Evolutionary conservation across 805 yeast genomes (phyloP), one percentile per base, ranked within the genome.

Genomic region (Barnettozyma californica): DNA sequence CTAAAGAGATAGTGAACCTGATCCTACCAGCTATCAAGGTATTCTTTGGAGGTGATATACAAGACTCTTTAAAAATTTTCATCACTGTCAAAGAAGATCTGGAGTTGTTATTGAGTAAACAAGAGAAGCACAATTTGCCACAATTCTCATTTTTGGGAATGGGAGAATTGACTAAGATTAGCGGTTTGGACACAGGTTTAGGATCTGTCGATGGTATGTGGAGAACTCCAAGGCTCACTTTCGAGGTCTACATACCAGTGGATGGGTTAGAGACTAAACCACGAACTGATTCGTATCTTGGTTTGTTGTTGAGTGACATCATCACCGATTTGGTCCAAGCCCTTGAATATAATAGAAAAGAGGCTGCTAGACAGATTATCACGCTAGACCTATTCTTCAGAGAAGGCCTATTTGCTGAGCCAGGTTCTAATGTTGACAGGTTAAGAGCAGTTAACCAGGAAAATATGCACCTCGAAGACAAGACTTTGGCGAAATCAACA

Each of bases 291-390:
- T 60, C 80, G 2, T 77, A 78, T 50, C 74, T 73, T 20, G 81
- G 84, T 1, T 68, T 87, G 47, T 62, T 92, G 23, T 72, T 90
- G 55, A 79, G 87, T 53, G 98, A 94, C 61, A 69, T 87, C 31
- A 73, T 83, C 33, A 76, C 77, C 44, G 97, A 92, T 65, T 68
- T 87, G 29, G 77, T 91, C 46, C 81, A 84, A 51, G 81, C 84
- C 56, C 69, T 92, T 70, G 95, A 91, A 55, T 94, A 88, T 73
- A 94, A 94, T 68, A 83, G 96, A 61, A 80, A 79, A 41, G 94
- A 87, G 54, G 95, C 88, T 9, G 83, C 96, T 0, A 81, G 87
- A 53, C 97, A 90, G 64, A 76, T 94, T 40, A 75, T 88, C 27
- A 78, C 83, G 7, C 67, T 94, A 47, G 90, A 85, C 59, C 64